These are phyloP conservation scores for Metschnikowia lunata DNA, from an alignment of 805 yeast genomes.

Conservation along the genomic window DNA sequence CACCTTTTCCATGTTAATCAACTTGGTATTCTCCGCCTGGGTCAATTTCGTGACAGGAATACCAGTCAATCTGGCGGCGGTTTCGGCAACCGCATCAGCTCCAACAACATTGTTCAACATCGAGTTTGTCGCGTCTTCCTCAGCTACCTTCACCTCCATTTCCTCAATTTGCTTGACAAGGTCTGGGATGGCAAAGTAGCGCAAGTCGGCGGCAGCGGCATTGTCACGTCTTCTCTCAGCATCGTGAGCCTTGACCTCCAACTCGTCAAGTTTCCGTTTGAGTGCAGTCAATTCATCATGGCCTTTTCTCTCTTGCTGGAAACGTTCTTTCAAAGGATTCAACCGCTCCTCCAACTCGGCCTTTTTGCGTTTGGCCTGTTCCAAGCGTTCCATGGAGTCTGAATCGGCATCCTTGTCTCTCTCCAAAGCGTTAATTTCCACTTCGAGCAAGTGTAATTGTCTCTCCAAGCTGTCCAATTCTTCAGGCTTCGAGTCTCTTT, in stretches of 20 bases:
- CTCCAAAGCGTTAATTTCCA: slow-evolving; percentile 94
- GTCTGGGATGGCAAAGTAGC: slow-evolving; percentile 97
- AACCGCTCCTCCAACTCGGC: slow-evolving; percentile 83
- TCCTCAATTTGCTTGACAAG: slow-evolving; percentile 68
- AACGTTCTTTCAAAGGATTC: slow-evolving; percentile 79
- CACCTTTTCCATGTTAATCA: slow-evolving; percentile 90
- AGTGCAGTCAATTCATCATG: slow-evolving; percentile 87
- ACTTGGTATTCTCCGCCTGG: slow-evolving; percentile 90
- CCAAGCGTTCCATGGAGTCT: slow-evolving; percentile 80
- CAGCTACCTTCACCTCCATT: slow-evolving; percentile 73
- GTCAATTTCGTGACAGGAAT: slow-evolving; percentile 93
- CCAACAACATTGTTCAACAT: slow-evolving; percentile 89
- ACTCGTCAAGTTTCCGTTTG: slow-evolving; percentile 86
- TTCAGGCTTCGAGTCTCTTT: slow-evolving; percentile 97
- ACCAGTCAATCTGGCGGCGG: slow-evolving; percentile 95
- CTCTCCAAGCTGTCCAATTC: slow-evolving; percentile 92
- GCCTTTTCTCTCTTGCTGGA: slow-evolving; percentile 81
- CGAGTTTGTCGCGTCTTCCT: slow-evolving; percentile 63
- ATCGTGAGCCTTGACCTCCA: slow-evolving; percentile 88
- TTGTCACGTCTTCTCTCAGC: slow-evolving; percentile 97
- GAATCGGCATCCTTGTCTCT: slow-evolving; percentile 86
- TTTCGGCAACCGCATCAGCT: slow-evolving; percentile 85
- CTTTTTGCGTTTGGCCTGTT: slow-evolving; percentile 69
- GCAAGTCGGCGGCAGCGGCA: slow-evolving; percentile 89
- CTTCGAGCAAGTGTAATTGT: slow-evolving; percentile 84